These are phyloP conservation scores for Marasmius fiardii DNA, from an alignment of 1,284 basidiomycete species.

Conservation along the genomic window DNA sequence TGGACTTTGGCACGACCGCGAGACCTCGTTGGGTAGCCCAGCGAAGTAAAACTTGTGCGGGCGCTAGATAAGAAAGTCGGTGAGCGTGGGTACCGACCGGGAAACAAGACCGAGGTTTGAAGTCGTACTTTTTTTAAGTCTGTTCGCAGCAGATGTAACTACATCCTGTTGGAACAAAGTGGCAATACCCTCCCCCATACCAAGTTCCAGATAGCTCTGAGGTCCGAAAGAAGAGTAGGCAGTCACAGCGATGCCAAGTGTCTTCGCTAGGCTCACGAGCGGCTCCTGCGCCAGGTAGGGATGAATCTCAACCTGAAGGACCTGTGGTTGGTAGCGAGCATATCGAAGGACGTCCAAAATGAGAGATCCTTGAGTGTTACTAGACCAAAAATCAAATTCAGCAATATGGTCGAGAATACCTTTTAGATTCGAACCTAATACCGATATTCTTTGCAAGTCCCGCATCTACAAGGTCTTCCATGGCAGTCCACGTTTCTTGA, in stretches of 20 bases:
- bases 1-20: conserved; percentile 79
- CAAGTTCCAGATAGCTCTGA: conserved; percentile 66
- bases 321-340: conserved; percentile 66
- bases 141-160: conserved; percentile 45
- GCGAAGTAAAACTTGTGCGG: conserved; percentile 67
- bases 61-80: conserved; percentile 28
- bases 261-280: conserved; percentile 57
- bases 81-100: background rate
- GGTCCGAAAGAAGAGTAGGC: conserved; percentile 80
- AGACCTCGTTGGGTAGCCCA: conserved; percentile 78
- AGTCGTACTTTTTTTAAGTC: conserved; percentile 51
- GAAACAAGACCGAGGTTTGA: background rate
- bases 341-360: conserved; percentile 68
- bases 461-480: conserved; percentile 73
- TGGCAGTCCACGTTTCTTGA: conserved; percentile 71
- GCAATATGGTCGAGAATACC: background rate
- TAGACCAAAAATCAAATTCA: conserved; percentile 22
- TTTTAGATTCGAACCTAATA: conserved; percentile 39
- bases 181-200: conserved; percentile 43
- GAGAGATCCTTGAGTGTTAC: conserved; percentile 63
- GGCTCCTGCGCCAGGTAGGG: conserved; percentile 72
- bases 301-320: conserved; percentile 77
- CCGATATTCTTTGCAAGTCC: conserved; percentile 76
- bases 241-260: conserved; percentile 65
- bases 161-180: conserved; percentile 53